These are phyloP conservation scores for Cladophialophora exuberans DNA, from an alignment of 2,329 filamentous ascomycete genomes.

Conservation along the genomic window DNA sequence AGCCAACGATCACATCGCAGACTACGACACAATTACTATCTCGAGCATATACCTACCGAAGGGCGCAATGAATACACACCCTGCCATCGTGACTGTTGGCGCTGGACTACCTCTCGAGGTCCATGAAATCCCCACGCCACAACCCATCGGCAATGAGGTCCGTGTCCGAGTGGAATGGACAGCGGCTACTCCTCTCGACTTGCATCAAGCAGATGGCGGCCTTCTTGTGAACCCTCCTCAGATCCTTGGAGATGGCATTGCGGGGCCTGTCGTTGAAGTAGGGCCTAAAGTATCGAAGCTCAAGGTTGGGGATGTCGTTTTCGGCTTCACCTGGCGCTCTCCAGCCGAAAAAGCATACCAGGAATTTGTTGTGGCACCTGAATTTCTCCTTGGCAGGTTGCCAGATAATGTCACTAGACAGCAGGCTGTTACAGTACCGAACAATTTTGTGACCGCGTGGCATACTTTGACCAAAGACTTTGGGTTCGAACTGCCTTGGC, in stretches of 20 bases:
- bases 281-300: constrained; percentile 52
- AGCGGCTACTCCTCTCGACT: constrained; percentile 63
- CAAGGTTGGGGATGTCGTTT: constrained; percentile 59
- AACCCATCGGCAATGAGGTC: constrained; percentile 50
- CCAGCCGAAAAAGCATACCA: constrained; percentile 58
- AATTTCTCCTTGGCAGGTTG: constrained; percentile 53
- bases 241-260: constrained; percentile 56
- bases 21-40: too few relatives aligned
- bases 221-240: constrained; percentile 57
- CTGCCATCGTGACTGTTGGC: constrained; percentile 46
- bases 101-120: constrained; percentile 42
- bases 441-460: constrained; percentile 64
- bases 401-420: constrained; percentile 49
- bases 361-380: constrained; percentile 57
- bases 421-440: constrained; percentile 58
- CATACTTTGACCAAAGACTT: constrained; percentile 59
- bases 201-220: constrained; percentile 65
- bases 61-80: constrained; percentile 40
- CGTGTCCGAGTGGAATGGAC: constrained; percentile 61
- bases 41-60: too few relatives aligned
- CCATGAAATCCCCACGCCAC: constrained; percentile 41
- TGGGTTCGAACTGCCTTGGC: constrained; percentile 60
- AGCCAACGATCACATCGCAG: too few relatives aligned
- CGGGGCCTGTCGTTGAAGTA: constrained; percentile 57
- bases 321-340: constrained; percentile 57